Evolutionary conservation across 257 asterid genomes (phyloP).

Genomic region (Nicotiana noctiflora): DNA sequence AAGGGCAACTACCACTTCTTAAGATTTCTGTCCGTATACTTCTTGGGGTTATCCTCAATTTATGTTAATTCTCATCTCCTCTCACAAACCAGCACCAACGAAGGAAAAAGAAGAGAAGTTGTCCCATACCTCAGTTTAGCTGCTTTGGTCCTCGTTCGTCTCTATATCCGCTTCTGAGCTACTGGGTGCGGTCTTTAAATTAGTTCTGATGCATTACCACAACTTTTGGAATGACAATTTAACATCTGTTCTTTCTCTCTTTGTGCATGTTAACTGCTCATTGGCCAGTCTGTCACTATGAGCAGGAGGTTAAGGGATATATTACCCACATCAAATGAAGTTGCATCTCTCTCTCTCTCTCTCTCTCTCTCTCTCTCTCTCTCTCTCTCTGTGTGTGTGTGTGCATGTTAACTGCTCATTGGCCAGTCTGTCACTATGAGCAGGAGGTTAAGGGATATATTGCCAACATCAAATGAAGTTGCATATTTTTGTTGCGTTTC

Average conservation of each 20-base stretch:
- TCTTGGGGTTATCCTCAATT: not conserved
- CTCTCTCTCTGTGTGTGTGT: not conserved
- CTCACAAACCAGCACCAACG: not conserved
- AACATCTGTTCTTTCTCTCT: not conserved
- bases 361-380: not conserved
- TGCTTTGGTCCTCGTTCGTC: not conserved
- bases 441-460: not conserved
- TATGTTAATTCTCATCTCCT: not conserved
- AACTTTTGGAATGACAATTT: not conserved
- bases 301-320: not conserved
- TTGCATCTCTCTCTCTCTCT: no score
- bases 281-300: not conserved
- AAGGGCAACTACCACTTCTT: not conserved
- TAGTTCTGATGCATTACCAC: not conserved
- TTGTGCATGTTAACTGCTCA: not conserved
- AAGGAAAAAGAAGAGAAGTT: not conserved
- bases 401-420: not conserved
- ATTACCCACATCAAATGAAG: not conserved
- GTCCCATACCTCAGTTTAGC: not conserved
- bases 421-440: not conserved
- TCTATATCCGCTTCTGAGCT: not conserved
- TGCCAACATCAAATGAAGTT: not conserved
- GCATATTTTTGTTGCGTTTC: not conserved
- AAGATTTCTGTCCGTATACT: not conserved
- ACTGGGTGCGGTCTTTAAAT: not conserved